Percentiles rank a stretch among this genome's conserved stretches.
Evolutionary conservation across 305 asterid genomes (phyloP).

Genomic region (Fraxinus floribunda): DNA sequence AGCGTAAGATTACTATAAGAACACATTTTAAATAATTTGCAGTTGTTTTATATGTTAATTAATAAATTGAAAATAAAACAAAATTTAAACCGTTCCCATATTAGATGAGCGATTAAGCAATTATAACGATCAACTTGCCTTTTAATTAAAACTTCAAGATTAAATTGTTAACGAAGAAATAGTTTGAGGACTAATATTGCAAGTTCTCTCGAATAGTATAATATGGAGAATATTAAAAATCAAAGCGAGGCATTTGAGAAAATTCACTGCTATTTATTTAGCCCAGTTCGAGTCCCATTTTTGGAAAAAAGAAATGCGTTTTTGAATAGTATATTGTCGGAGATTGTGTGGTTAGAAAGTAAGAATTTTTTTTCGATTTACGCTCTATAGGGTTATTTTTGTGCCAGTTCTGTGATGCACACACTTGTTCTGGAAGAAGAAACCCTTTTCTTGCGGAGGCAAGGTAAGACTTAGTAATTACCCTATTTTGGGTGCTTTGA

Average conservation of each 20-base stretch:
- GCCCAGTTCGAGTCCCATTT: too few species aligned
- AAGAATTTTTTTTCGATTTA: too few species aligned
- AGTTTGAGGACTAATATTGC: not conserved
- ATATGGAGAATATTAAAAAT: not conserved
- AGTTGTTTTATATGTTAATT: not conserved
- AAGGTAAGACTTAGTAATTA: slow-evolving; percentile 42
- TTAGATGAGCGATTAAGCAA: not conserved
- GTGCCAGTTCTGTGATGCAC: slow-evolving; percentile 85
- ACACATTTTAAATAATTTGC: too few species aligned
- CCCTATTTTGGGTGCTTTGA: not conserved
- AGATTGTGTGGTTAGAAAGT: too few species aligned
- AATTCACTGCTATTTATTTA: too few species aligned
- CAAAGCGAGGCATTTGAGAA: too few species aligned
- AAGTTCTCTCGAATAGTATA: not conserved
- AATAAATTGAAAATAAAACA: too few species aligned
- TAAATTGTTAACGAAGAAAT: not conserved
- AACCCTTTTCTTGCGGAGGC: slow-evolving; percentile 82
- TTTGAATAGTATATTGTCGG: too few species aligned
- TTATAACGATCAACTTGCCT: not conserved
- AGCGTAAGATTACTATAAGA: not conserved
- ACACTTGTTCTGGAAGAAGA: slow-evolving; percentile 55
- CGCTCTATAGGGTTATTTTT: slow-evolving; percentile 58
- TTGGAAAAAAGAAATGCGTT: too few species aligned
- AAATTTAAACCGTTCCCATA: not conserved
- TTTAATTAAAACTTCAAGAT: not conserved